Percentiles rank a stretch among this genome's conserved stretches.
phyloP scores from a whole-genome alignment of 202 grass and related monocot species.

The Eragrostis tef region DNA sequence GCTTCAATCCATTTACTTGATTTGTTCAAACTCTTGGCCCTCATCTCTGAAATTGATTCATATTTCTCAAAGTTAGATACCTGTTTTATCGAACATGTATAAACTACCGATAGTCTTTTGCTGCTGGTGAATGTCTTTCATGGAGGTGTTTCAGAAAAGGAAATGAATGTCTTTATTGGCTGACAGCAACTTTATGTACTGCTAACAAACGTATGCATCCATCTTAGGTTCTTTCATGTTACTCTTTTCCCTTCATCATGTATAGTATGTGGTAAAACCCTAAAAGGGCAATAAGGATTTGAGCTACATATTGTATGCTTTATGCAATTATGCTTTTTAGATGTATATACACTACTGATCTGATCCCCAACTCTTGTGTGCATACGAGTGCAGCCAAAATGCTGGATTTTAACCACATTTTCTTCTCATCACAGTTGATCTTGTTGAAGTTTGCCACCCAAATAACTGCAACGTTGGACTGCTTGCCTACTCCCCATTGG shows the following conservation, averaged over 20 bases:
- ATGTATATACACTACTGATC: constrained; percentile 21
- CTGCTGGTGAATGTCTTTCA: neutral
- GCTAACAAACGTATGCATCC: neutral
- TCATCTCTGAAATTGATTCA: constrained; percentile 2
- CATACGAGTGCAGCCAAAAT: neutral
- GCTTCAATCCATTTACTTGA: neutral
- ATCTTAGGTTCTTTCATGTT: neutral
- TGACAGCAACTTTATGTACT: neutral
- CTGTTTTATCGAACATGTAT: neutral
- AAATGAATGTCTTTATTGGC: neutral
- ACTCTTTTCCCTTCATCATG: neutral
- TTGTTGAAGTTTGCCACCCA: constrained; percentile 90
- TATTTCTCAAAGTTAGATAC: neutral
- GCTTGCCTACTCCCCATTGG: constrained; percentile 89
- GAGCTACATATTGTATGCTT: neutral
- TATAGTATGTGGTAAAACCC: constrained; percentile 36
- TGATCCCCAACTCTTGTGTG: neutral
- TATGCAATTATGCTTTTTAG: neutral
- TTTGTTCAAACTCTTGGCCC: constrained; percentile 6
- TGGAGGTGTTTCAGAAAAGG: neutral
- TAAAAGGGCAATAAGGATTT: neutral
- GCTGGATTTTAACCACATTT: constrained; percentile 17
- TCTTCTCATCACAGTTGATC: constrained; percentile 68
- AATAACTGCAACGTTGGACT: constrained; percentile 85
- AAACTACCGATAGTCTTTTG: neutral